These are phyloP conservation scores for Heteromeles arbutifolia DNA, from an alignment of 306 rosid genomes.

Conservation along the genomic window DNA sequence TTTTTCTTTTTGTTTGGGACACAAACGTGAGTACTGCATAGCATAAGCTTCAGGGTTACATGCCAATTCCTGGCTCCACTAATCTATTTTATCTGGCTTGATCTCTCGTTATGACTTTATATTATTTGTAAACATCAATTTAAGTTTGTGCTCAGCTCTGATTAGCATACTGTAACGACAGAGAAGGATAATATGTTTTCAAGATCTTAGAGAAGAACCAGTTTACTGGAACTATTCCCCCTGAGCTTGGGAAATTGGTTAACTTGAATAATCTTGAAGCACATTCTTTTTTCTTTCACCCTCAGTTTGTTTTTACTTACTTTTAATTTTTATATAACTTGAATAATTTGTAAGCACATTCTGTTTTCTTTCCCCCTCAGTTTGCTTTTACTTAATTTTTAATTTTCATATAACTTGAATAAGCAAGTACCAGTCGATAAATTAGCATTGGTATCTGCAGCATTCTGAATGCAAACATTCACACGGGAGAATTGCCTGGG, in stretches of 20 bases:
- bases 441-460: slow-evolving; percentile 1
- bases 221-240: slow-evolving; percentile 11
- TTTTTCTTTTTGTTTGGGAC: slow-evolving; percentile 29
- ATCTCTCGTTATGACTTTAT: background rate
- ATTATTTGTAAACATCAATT: background rate
- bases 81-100: background rate
- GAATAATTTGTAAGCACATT: too few relatives aligned
- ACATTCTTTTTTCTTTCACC: background rate
- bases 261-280: slow-evolving; percentile 15
- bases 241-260: slow-evolving; percentile 12
- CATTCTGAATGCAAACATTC: slow-evolving; percentile 16
- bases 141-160: too few relatives aligned
- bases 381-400: too few relatives aligned
- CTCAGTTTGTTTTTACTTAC: background rate
- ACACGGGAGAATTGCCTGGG: slow-evolving; percentile 18
- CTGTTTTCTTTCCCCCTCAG: too few relatives aligned
- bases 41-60: slow-evolving; percentile 38
- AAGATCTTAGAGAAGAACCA: slow-evolving; percentile 12
- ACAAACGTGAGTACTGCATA: slow-evolving; percentile 37
- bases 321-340: too few relatives aligned
- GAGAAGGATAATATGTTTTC: background rate
- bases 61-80: slow-evolving; percentile 33
- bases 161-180: background rate
- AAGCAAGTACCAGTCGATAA: too few relatives aligned
- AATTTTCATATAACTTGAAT: too few relatives aligned